Evolutionary conservation across 2,329 filamentous ascomycete species (phyloP).

Genomic region (Diaporthe humulicola): DNA sequence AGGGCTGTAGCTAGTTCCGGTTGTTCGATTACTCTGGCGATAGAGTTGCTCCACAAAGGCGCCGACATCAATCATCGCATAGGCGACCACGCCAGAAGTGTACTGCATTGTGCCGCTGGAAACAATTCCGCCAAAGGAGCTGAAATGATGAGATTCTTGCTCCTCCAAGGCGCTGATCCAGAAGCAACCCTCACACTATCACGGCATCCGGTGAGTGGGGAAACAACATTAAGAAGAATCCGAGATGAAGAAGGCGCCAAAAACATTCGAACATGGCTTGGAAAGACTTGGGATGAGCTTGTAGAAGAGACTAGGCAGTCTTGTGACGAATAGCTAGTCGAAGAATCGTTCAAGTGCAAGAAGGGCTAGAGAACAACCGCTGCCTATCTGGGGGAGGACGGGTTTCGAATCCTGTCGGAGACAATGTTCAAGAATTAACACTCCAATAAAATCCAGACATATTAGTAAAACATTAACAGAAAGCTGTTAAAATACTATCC

Average conservation of each 20-base stretch:
- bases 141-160: neutral
- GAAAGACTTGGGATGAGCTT: neutral
- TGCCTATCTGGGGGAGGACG: too few relatives aligned
- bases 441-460: too few relatives aligned
- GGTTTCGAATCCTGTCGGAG: too few relatives aligned
- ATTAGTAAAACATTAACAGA: too few relatives aligned
- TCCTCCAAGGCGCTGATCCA: neutral
- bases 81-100: too few relatives aligned
- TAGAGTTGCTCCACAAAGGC: neutral
- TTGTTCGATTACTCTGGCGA: neutral
- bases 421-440: too few relatives aligned
- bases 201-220: too few relatives aligned
- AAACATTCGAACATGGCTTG: neutral
- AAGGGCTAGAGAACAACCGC: neutral
- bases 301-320: neutral
- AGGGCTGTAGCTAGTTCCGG: neutral
- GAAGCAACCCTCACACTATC: neutral
- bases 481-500: too few relatives aligned
- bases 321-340: neutral
- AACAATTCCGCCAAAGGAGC: neutral
- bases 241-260: neutral
- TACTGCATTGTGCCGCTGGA: neutral
- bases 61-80: neutral
- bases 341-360: neutral
- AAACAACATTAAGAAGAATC: neutral